Percentiles rank a stretch among this genome's conserved stretches.
phyloP scores from a whole-genome alignment of 2,329 filamentous ascomycete genomes.

The Seiridium cupressi region DNA sequence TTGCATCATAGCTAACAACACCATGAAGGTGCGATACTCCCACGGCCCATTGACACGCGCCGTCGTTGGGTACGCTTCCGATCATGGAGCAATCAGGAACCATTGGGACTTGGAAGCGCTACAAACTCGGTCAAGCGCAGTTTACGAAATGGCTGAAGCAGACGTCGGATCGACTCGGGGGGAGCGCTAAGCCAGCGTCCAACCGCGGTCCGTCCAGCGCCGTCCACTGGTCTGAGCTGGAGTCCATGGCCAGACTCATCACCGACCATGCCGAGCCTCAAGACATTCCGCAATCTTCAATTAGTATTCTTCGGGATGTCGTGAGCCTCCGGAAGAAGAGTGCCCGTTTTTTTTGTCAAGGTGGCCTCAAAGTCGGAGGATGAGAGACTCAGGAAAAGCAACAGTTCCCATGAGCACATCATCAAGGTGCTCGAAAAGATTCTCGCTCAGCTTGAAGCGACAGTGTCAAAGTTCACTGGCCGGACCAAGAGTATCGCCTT shows the following conservation, averaged over 20 bases:
- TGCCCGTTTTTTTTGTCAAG: conserved; percentile 20
- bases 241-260: conserved; percentile 12
- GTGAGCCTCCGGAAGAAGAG: conserved; percentile 25
- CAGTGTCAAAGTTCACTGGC: conserved; percentile 13
- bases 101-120: neutral
- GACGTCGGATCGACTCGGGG: neutral
- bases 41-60: too few relatives aligned
- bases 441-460: conserved; percentile 19
- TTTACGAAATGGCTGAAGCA: conserved; percentile 1
- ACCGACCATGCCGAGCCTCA: conserved; percentile 18
- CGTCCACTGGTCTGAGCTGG: neutral
- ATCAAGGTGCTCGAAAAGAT: conserved; percentile 24
- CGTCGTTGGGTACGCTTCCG: too few relatives aligned
- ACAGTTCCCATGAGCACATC: conserved; percentile 22
- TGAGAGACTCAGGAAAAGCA: conserved; percentile 18
- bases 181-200: conserved; percentile 9
- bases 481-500: neutral
- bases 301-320: conserved; percentile 25
- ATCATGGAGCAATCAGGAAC: neutral
- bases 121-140: neutral
- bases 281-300: conserved; percentile 20
- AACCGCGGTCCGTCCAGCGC: neutral
- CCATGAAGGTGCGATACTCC: too few relatives aligned
- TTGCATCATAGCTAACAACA: too few relatives aligned
- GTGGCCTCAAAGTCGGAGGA: conserved; percentile 14